Base-by-base conservation (phyloP, 148 eudicot species). In the Cornus kousa region DNA sequence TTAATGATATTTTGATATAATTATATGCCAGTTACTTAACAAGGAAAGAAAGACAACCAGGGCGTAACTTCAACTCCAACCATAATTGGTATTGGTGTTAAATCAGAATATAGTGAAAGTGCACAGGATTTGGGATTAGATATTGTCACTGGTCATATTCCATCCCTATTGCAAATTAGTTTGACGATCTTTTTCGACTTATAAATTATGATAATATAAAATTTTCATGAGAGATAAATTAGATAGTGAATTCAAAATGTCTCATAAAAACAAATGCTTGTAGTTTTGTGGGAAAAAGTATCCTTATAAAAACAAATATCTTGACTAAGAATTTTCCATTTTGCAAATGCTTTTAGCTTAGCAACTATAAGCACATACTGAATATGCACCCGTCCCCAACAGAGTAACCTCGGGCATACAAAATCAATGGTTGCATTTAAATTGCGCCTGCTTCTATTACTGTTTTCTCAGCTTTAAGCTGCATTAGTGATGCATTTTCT, bases 401-500 rank as follows among this genome's bases (percentile, higher is more conserved):
- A 53, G 59, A 14, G 59, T 53, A 53, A 11, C 17, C 16, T 53
- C 2, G 59, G 59, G 59, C 53, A 48, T 48, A 48, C 1, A 8
- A 48, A 8, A 48, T 8, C 13, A 57, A 48, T 57, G 64, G 20
- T 57, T 57, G 13, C 64, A 14, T 57, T 2, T 5, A 57, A 57
- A 57, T 57, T 12, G 17, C 14, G n/a, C 20, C 64, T 57, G 20
- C 64, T n/a, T 5, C 23, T 62, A 62, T 5, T 62, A 19, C 4
- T 17, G 8, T 62, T 62, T 62, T 62, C 71, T 11, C 17, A 37
- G 68, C 31, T 12, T 40, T 24, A 4, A 35, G 19, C 39, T 66
- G 62, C 23, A 62, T 62, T 9, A 9, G 23, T 67, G 62, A 73
- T 73, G 55, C 50, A 68, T 57, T 74, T 37, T 75, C 70, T 28